A percentile compares a stretch with the other conserved stretches of the same genome.
phyloP scores from a whole-genome alignment of 495 filamentous ascomycete genomes.

The Penicillium pulvis region DNA sequence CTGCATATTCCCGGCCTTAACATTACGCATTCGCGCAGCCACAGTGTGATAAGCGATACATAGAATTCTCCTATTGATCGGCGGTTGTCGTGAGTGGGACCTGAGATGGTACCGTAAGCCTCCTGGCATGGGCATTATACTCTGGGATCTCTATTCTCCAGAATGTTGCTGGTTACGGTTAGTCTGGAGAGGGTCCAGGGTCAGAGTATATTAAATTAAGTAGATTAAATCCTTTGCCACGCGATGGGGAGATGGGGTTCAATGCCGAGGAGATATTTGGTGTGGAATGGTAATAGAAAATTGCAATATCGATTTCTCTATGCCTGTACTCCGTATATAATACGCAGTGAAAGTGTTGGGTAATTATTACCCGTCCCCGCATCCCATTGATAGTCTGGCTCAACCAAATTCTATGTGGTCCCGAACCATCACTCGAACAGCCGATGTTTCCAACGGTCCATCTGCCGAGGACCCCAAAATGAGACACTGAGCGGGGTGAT shows the following conservation, averaged over 20 bases:
- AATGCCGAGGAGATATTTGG: neutral
- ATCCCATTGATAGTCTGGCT: neutral
- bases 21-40: neutral
- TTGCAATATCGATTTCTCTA: too few relatives aligned
- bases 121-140: neutral
- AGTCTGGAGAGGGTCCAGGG: neutral
- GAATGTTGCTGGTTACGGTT: neutral
- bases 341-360: too few relatives aligned
- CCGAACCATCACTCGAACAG: neutral
- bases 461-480: neutral
- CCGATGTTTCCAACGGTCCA: neutral
- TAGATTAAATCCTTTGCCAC: neutral
- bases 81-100: neutral
- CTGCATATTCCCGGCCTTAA: constrained; percentile 6
- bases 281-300: neutral
- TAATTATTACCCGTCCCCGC: too few relatives aligned
- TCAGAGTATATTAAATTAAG: constrained; percentile 1
- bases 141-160: neutral
- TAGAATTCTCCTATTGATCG: neutral
- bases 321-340: too few relatives aligned
- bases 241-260: neutral
- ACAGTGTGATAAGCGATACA: neutral
- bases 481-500: neutral
- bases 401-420: neutral
- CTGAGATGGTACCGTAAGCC: neutral